Base-by-base conservation (phyloP, 2,329 filamentous ascomycete genomes). In the Tolypocladium nubicola region DNA sequence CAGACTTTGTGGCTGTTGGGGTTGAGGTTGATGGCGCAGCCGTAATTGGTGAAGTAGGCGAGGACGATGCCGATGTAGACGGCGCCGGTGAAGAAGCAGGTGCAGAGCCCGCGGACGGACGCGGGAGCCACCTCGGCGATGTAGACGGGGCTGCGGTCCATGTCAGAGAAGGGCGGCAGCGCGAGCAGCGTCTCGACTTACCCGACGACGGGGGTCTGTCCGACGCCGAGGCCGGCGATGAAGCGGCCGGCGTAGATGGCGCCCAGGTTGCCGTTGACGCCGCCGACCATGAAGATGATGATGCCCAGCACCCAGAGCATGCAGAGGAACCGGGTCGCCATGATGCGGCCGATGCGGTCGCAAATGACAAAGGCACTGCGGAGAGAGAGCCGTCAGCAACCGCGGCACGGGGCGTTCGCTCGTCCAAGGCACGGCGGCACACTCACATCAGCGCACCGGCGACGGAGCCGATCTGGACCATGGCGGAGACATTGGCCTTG, bases 401-500 rank as follows among this genome's bases (percentile, higher is more conserved):
- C 1, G 47, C 47, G 14, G 26, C 45, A 23, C 45, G 45, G 16
- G 45, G 23, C 23, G 23, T 3, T 2, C 23, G 23, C 4, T 26
- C 45, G 14, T 19, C 43, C 11, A 8, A 47, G 5, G 43, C 6
- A 2, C 39, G 52, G 30, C 9, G 52, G 30, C 9, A 41, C 50
- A 58, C 71, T 67, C 66, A 76, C 75, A 79, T 78, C 38, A 89
- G 75, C 37, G 87, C 86, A 49, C 88, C 88, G 4, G 76, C 84
- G 37, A 92, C 87, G 30, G 83, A 88, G 30, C 88, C 88, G 64
- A 91, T 83, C 71, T 91, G 88, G 0, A 92, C 88, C 88, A 92
- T 92, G 53, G 86, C 82, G 1, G 87, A 87, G 57, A 92, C 87
- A 69, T 92, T 92, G 63, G 81, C 84, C 71, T 88, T 84, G 73